Conservation (phyloP, 352 stramenopile genomes). For the Elongisporangium senticosum region DNA sequence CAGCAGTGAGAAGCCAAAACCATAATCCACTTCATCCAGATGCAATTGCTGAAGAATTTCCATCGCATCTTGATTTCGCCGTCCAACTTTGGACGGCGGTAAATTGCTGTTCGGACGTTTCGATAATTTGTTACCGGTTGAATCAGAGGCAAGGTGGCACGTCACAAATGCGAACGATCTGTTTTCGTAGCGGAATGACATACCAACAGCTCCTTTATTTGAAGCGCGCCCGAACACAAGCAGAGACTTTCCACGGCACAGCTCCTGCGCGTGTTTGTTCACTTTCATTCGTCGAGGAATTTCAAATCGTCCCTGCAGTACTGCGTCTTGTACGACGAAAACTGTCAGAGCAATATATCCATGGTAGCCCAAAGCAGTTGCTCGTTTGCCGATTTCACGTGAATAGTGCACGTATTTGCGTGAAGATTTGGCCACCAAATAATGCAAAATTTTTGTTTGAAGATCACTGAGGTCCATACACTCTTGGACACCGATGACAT, state of each 20-base stretch:
- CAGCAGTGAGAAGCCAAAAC: slow-evolving; percentile 76
- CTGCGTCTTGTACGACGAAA: slow-evolving; percentile 66
- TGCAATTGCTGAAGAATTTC: slow-evolving; percentile 80
- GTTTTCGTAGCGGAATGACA: slow-evolving; percentile 85
- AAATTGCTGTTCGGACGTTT: slow-evolving; percentile 11
- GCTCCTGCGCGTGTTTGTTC: slow-evolving; percentile 61
- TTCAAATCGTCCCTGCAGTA: slow-evolving; percentile 56
- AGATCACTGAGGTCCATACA: slow-evolving; percentile 82
- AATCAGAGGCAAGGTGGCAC: slow-evolving; percentile 86
- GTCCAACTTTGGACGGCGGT: slow-evolving; percentile 62
- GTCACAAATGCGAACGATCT: slow-evolving; percentile 84
- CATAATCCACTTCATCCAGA: slow-evolving; percentile 75
- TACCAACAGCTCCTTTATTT: slow-evolving; percentile 89
- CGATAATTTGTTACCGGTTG: slow-evolving; percentile 37
- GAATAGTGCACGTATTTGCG: slow-evolving; percentile 73
- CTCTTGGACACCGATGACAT: slow-evolving; percentile 89
- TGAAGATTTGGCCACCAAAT: slow-evolving; percentile 46
- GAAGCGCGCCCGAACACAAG: slow-evolving; percentile 70
- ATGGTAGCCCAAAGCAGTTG: slow-evolving; percentile 77
- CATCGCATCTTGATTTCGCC: slow-evolving; percentile 78
- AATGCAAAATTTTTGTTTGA: slow-evolving; percentile 53
- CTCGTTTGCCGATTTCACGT: slow-evolving; percentile 75
- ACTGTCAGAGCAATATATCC: slow-evolving; percentile 84
- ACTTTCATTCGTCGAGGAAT: slow-evolving; percentile 52
- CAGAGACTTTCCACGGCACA: slow-evolving; percentile 74